phyloP scores from a whole-genome alignment of 2,329 filamentous ascomycete genomes.

The Colletotrichum trifolii region DNA sequence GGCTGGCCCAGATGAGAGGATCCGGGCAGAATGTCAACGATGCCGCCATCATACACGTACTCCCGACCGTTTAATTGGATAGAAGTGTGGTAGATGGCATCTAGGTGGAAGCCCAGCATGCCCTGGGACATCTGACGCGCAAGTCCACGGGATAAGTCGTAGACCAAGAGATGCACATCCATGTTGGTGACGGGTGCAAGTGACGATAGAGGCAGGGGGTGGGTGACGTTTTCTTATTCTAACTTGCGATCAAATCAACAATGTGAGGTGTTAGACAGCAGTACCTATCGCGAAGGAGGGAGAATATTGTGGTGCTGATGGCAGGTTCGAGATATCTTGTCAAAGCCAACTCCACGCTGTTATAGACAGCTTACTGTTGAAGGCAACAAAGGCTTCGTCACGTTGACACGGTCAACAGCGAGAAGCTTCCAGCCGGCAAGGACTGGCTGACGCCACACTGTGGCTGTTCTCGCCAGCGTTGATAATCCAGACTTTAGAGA shows the following conservation, averaged over 20 bases:
- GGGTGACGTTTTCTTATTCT: conserved; percentile 7
- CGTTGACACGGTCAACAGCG: conserved; percentile 23
- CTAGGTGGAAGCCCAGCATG: conserved; percentile 72
- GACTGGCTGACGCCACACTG: conserved; percentile 14
- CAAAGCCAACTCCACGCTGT: too few relatives aligned
- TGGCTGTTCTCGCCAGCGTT: background rate
- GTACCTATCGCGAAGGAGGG: too few relatives aligned
- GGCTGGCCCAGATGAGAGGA: conserved; percentile 88
- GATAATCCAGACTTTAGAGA: background rate
- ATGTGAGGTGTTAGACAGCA: too few relatives aligned
- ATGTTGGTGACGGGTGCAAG: conserved; percentile 53
- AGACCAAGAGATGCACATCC: conserved; percentile 82
- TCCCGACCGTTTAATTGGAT: conserved; percentile 87
- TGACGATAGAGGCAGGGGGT: background rate
- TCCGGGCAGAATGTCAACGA: conserved; percentile 84
- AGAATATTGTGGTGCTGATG: too few relatives aligned
- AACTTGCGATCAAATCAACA: background rate
- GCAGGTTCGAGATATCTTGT: too few relatives aligned
- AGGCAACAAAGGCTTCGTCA: conserved; percentile 27
- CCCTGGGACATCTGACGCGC: conserved; percentile 66
- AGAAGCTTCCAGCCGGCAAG: conserved; percentile 33
- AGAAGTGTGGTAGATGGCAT: conserved; percentile 95
- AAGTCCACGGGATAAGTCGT: conserved; percentile 77
- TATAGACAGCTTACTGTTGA: background rate
- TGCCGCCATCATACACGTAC: conserved; percentile 89